phyloP scores from a whole-genome alignment of 106 monocot species.

The Allium cepa region DNA sequence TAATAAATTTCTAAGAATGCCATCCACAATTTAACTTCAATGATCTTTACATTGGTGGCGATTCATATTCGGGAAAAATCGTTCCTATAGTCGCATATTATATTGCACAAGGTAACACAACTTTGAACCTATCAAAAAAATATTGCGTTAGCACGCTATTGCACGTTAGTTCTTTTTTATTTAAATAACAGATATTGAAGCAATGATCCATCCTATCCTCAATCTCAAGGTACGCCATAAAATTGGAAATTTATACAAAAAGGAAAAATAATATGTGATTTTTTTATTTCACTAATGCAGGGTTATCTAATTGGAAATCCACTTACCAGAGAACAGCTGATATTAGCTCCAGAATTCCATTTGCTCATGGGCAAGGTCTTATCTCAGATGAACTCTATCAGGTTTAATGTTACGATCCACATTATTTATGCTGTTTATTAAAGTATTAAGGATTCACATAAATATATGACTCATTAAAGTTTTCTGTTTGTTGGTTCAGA shows the following conservation, averaged over 20 bases:
- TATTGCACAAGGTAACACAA: slow-evolving; percentile 9
- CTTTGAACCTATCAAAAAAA: too few relatives aligned
- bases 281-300: slow-evolving; percentile 1
- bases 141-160: too few relatives aligned
- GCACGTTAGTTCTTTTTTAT: too few relatives aligned
- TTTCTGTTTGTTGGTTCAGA: too few relatives aligned
- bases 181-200: too few relatives aligned
- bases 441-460: too few relatives aligned
- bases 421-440: too few relatives aligned
- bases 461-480: too few relatives aligned
- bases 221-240: too few relatives aligned
- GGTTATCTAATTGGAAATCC: slow-evolving; percentile 29
- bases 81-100: slow-evolving; percentile 16
- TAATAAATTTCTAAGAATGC: slow-evolving; percentile 4
- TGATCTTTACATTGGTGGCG: slow-evolving; percentile 60
- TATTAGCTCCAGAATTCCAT: slow-evolving; percentile 6
- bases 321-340: slow-evolving; percentile 8
- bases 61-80: slow-evolving; percentile 58
- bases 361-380: slow-evolving; percentile 21
- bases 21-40: slow-evolving; percentile 48
- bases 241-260: too few relatives aligned
- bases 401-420: slow-evolving; percentile 1
- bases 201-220: too few relatives aligned
- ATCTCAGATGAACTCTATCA: slow-evolving; percentile 22
- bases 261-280: too few relatives aligned